Percentiles rank a stretch among this genome's conserved stretches.
phyloP scores from a whole-genome alignment of 257 asterid genomes.

The Fraxinus americana region DNA sequence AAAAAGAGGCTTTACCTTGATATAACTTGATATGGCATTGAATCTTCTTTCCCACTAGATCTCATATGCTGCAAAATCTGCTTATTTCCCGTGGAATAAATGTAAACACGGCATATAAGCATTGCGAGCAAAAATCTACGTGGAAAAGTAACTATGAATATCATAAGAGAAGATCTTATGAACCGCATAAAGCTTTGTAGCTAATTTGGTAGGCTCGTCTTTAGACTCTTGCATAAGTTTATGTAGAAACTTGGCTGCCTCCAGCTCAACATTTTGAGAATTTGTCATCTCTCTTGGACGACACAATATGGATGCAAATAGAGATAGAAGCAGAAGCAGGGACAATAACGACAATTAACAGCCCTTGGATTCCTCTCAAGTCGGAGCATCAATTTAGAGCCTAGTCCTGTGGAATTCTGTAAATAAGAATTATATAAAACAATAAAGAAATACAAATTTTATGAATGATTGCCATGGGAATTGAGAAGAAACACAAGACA shows the following conservation, averaged over 20 bases:
- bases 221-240: slow-evolving; percentile 96
- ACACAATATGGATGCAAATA: slow-evolving; percentile 8
- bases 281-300: slow-evolving; percentile 57
- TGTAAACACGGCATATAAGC: slow-evolving; percentile 10
- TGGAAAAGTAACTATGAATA: not conserved
- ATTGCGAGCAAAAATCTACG: slow-evolving; percentile 14
- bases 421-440: slow-evolving; percentile 16
- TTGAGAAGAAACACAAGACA: slow-evolving; percentile 11
- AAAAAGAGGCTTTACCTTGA: slow-evolving; percentile 61
- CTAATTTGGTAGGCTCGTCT: slow-evolving; percentile 96
- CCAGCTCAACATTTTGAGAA: slow-evolving; percentile 92
- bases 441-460: not conserved
- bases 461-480: slow-evolving; percentile 9
- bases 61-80: slow-evolving; percentile 99
- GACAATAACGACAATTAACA: slow-evolving; percentile 7
- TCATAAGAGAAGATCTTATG: slow-evolving; percentile 25
- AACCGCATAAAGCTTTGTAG: slow-evolving; percentile 96
- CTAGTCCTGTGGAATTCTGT: not conserved
- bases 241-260: slow-evolving; percentile 97
- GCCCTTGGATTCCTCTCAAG: slow-evolving; percentile 3
- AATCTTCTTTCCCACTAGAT: slow-evolving; percentile 89
- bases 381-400: slow-evolving; percentile 7
- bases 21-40: slow-evolving; percentile 17
- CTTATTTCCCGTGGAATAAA: slow-evolving; percentile 21
- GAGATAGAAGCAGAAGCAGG: slow-evolving; percentile 7